Evolutionary conservation across 2,329 filamentous ascomycete genomes (phyloP).

Genomic region (Botryotinia calthae): DNA sequence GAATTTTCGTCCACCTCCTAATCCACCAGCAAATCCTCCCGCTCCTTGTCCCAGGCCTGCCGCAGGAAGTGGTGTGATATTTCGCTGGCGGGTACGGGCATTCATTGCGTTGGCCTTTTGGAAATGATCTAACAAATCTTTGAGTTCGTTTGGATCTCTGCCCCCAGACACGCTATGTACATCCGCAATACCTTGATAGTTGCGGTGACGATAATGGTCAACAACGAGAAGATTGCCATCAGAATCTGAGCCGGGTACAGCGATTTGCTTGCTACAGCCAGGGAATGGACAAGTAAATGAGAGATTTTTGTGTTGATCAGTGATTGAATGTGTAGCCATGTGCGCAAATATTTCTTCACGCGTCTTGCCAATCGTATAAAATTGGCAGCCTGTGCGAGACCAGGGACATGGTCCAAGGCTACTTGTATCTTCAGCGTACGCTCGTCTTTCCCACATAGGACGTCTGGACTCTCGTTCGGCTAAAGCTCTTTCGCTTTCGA

Average conservation of each 20-base stretch:
- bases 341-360: not conserved
- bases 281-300: slow-evolving; percentile 6
- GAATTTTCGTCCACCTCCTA: not conserved
- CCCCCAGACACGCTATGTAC: not conserved
- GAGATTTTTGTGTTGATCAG: not conserved
- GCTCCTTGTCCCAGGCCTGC: not conserved
- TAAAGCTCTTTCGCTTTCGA: not conserved
- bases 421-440: not conserved
- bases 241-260: not conserved
- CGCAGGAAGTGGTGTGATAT: not conserved
- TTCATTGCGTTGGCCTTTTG: slow-evolving; percentile 9
- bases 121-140: not conserved
- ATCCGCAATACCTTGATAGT: not conserved
- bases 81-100: not conserved
- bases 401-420: not conserved
- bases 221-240: not conserved
- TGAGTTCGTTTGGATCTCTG: not conserved
- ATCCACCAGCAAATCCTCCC: too few relatives aligned
- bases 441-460: not conserved
- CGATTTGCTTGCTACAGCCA: not conserved
- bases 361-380: not conserved
- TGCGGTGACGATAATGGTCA: slow-evolving; percentile 14
- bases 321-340: not conserved
- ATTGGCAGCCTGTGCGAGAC: not conserved
- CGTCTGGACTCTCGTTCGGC: not conserved